Evolutionary conservation across 352 stramenopile genomes (phyloP).

Genomic region (Pythium coloratum): DNA sequence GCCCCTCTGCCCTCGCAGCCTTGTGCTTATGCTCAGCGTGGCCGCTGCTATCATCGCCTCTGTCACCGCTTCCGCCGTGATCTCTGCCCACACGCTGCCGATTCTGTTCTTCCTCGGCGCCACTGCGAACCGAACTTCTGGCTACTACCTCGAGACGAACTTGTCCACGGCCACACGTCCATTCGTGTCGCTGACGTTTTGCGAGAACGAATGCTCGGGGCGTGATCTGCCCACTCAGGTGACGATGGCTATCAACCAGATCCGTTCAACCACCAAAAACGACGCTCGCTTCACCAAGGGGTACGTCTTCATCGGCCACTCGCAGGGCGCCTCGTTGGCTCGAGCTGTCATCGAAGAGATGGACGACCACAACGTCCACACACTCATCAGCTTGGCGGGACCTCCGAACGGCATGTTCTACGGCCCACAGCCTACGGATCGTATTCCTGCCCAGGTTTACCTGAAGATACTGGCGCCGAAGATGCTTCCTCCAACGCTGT

Average conservation of each 20-base stretch:
- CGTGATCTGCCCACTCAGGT: constrained; percentile 38
- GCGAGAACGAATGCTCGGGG: constrained; percentile 38
- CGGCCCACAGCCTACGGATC: constrained; percentile 39
- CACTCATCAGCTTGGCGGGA: constrained; percentile 42
- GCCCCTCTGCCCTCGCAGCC: too few species aligned
- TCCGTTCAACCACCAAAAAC: constrained; percentile 34
- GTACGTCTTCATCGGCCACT: constrained; percentile 55
- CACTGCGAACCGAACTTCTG: too few species aligned
- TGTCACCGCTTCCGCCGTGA: too few species aligned
- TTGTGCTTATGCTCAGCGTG: too few species aligned
- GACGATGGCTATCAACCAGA: constrained; percentile 41
- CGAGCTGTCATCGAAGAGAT: constrained; percentile 56
- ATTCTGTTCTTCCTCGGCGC: too few species aligned
- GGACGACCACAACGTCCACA: constrained; percentile 51
- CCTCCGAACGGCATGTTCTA: constrained; percentile 58
- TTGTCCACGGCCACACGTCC: constrained; percentile 31
- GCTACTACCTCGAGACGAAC: constrained; percentile 18
- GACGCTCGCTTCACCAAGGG: constrained; percentile 37
- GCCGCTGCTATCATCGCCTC: too few species aligned
- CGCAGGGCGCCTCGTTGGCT: constrained; percentile 38
- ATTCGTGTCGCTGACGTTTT: constrained; percentile 45
- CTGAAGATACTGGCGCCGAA: constrained; percentile 31
- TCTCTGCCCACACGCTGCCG: too few species aligned
- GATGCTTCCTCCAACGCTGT: constrained; percentile 28
- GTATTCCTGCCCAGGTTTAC: constrained; percentile 34